Percentiles rank a stretch among this genome's conserved stretches.
Evolutionary conservation across 495 filamentous ascomycete genomes (phyloP).

Genomic region (Penicillium maclennaniae): DNA sequence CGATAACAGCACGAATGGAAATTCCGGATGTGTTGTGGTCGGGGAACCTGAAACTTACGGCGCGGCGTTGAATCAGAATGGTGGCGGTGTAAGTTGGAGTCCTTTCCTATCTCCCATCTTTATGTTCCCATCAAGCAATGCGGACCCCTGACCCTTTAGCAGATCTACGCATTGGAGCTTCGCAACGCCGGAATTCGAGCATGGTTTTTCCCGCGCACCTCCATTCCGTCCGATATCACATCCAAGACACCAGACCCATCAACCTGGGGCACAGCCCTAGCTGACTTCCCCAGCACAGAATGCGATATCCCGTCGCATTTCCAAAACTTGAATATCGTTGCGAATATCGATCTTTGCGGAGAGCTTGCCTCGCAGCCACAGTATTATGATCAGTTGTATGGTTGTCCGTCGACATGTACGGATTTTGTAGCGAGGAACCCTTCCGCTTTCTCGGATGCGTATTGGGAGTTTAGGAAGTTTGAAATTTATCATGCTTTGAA

Average conservation of each 20-base stretch:
- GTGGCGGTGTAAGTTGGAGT: constrained; percentile 38
- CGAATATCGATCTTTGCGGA: constrained; percentile 41
- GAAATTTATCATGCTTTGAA: constrained; percentile 27
- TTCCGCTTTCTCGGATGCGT: constrained; percentile 28
- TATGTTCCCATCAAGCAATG: neutral
- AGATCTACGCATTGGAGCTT: constrained; percentile 35
- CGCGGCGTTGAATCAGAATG: constrained; percentile 37
- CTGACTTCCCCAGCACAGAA: constrained; percentile 41
- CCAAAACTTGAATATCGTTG: constrained; percentile 40
- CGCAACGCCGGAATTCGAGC: constrained; percentile 31
- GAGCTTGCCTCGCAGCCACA: constrained; percentile 21
- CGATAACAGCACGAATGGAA: constrained; percentile 32
- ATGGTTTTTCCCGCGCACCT: constrained; percentile 34
- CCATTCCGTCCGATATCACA: constrained; percentile 26
- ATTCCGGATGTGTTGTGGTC: constrained; percentile 44
- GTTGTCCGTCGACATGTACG: constrained; percentile 31
- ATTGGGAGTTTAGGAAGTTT: constrained; percentile 41
- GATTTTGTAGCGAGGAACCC: constrained; percentile 33
- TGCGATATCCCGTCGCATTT: constrained; percentile 39
- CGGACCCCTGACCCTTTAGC: neutral
- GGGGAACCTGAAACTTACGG: constrained; percentile 35
- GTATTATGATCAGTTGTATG: constrained; percentile 25
- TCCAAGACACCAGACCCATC: constrained; percentile 28
- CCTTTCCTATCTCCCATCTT: neutral
- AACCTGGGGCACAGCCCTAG: constrained; percentile 25